Percentiles rank a stretch among this genome's conserved stretches.
Evolutionary conservation across 2,329 filamentous ascomycete species (phyloP).

Genomic region (Trichoderma hamatum): DNA sequence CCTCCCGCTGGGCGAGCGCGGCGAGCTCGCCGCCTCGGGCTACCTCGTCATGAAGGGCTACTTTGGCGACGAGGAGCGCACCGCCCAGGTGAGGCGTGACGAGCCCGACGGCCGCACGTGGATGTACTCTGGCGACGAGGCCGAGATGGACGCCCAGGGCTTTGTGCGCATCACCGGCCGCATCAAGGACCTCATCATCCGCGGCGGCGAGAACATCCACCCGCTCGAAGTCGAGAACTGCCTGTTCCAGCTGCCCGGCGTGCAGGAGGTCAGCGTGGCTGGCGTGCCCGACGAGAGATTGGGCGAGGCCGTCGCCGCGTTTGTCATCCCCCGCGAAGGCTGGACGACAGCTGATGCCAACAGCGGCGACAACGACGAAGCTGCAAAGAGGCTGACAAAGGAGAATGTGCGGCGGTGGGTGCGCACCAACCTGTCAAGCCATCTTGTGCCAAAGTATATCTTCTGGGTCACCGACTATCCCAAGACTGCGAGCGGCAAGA

Average conservation of each 20-base stretch:
- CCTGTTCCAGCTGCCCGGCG: slow-evolving; percentile 69
- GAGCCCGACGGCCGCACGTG: slow-evolving; percentile 59
- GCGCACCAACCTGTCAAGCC: slow-evolving; percentile 64
- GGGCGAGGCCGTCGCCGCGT: slow-evolving; percentile 85
- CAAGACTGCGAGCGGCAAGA: slow-evolving; percentile 95
- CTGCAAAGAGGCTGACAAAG: slow-evolving; percentile 48
- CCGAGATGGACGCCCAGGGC: slow-evolving; percentile 77
- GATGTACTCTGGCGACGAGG: slow-evolving; percentile 95
- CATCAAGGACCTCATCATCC: slow-evolving; percentile 94
- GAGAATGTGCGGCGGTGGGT: slow-evolving; percentile 75
- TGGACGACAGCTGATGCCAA: slow-evolving; percentile 35
- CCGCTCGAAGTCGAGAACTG: slow-evolving; percentile 91
- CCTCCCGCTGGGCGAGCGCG: slow-evolving; percentile 66
- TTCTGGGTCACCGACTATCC: slow-evolving; percentile 86
- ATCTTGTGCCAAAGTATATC: slow-evolving; percentile 86
- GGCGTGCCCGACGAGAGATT: slow-evolving; percentile 81
- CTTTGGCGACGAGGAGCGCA: slow-evolving; percentile 73
- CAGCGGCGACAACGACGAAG: slow-evolving; percentile 32
- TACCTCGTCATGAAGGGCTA: slow-evolving; percentile 93
- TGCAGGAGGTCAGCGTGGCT: slow-evolving; percentile 80
- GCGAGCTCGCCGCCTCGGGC: slow-evolving; percentile 81
- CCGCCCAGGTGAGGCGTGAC: slow-evolving; percentile 63
- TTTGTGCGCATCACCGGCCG: slow-evolving; percentile 88
- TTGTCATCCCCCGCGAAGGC: slow-evolving; percentile 61
- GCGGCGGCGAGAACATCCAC: slow-evolving; percentile 94